Conservation (phyloP, 805 yeast genomes). For the Sugiyamaella lignohabitans region DNA sequence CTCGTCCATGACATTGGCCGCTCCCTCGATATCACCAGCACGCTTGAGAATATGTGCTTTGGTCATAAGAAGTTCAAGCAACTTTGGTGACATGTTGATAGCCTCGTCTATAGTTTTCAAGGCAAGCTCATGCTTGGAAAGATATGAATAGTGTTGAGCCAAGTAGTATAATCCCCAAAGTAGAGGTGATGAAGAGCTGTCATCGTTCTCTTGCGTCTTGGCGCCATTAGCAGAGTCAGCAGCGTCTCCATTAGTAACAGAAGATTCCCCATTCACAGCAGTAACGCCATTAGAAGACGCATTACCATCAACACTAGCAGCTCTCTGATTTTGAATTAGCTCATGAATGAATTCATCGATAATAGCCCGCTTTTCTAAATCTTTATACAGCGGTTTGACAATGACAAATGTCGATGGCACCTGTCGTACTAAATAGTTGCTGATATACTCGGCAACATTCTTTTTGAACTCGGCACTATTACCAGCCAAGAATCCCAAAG, state of each 20-base stretch:
- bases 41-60: slow-evolving; percentile 79
- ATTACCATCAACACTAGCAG: background rate
- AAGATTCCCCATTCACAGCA: too few relatives aligned
- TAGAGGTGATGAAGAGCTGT: slow-evolving; percentile 24
- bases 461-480: slow-evolving; percentile 42
- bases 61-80: slow-evolving; percentile 72
- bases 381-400: slow-evolving; percentile 70
- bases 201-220: slow-evolving; percentile 17
- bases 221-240: background rate
- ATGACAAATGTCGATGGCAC: slow-evolving; percentile 88
- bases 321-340: slow-evolving; percentile 32
- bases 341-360: slow-evolving; percentile 51
- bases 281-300: background rate
- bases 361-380: slow-evolving; percentile 33
- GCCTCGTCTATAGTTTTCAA: slow-evolving; percentile 53
- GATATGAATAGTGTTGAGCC: slow-evolving; percentile 65
- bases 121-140: slow-evolving; percentile 51
- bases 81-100: slow-evolving; percentile 67
- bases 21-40: slow-evolving; percentile 51
- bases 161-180: slow-evolving; percentile 73
- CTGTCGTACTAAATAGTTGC: slow-evolving; percentile 61
- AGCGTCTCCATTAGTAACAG: background rate
- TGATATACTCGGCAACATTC: slow-evolving; percentile 49
- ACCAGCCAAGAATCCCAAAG: slow-evolving; percentile 43
- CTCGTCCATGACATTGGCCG: slow-evolving; percentile 57